Evolutionary conservation across 139 green algal species (phyloP).

Genomic region (Chlorella sp.): DNA sequence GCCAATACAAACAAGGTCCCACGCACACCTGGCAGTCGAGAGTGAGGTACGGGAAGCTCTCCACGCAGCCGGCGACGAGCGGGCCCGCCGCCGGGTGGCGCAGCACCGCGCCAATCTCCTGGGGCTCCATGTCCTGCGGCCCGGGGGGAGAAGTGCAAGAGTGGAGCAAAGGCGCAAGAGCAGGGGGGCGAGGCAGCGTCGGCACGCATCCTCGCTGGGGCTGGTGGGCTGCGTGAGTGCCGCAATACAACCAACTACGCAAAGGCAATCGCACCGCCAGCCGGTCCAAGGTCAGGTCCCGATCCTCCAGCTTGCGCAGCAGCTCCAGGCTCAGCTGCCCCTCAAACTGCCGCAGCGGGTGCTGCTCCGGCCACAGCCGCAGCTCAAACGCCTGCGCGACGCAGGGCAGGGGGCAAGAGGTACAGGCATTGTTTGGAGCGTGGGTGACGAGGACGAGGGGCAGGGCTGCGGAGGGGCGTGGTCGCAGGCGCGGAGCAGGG

Average conservation of each 20-base stretch:
- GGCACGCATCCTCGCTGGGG: too few relatives aligned
- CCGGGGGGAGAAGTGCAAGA: too few relatives aligned
- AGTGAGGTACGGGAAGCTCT: conserved; percentile 77
- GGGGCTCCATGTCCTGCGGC: conserved; percentile 76
- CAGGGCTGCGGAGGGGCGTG: too few relatives aligned
- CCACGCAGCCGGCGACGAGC: conserved; percentile 54
- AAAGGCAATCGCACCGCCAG: conserved; percentile 65
- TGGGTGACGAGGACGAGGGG: too few relatives aligned
- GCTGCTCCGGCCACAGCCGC: conserved; percentile 87
- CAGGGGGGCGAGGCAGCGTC: too few relatives aligned
- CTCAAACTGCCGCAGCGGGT: conserved; percentile 91
- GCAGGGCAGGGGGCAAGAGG: too few relatives aligned
- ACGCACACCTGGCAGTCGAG: conserved; percentile 34
- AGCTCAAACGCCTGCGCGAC: conserved; percentile 70
- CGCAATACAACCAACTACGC: too few relatives aligned
- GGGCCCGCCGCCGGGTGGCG: conserved; percentile 76
- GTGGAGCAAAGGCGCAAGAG: too few relatives aligned
- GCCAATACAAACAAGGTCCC: neutral
- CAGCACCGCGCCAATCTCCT: conserved; percentile 85
- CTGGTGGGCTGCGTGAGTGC: too few relatives aligned
- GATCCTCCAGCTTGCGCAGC: conserved; percentile 89
- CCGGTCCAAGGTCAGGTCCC: conserved; percentile 65
- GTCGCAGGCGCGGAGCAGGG: neutral
- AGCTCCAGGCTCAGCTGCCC: conserved; percentile 68
- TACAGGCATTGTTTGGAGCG: too few relatives aligned